A percentile compares a stretch with the other conserved stretches of the same genome.
phyloP scores from a whole-genome alignment of 1,284 basidiomycete species.

The Ganoderma sp. region DNA sequence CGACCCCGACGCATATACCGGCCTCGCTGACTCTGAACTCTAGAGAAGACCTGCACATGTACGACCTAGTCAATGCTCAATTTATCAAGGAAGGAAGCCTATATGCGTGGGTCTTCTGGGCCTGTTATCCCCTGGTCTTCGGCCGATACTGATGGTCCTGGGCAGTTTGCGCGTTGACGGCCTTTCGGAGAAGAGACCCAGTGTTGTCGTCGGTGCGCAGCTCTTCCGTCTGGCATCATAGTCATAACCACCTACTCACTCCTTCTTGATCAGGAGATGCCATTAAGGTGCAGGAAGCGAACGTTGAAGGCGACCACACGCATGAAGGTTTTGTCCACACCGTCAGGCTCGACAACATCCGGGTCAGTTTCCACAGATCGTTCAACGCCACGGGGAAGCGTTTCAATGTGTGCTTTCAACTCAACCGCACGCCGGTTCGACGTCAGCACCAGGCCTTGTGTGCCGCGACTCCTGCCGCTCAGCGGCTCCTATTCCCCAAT shows the following conservation, averaged over 20 bases:
- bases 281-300: conserved; percentile 56
- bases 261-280: conserved; percentile 64
- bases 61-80: conserved; percentile 54
- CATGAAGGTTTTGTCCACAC: conserved; percentile 64
- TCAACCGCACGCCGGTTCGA: conserved; percentile 57
- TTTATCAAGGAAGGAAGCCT: conserved; percentile 44
- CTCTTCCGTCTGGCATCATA: too few relatives aligned
- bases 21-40: neutral
- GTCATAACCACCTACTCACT: too few relatives aligned
- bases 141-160: neutral
- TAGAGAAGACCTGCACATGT: conserved; percentile 61
- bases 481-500: conserved; percentile 50
- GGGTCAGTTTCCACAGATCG: conserved; percentile 54
- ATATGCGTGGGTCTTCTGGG: conserved; percentile 52
- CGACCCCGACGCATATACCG: neutral
- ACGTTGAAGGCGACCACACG: conserved; percentile 50
- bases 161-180: conserved; percentile 62
- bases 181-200: conserved; percentile 68
- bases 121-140: neutral
- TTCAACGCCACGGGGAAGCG: conserved; percentile 46
- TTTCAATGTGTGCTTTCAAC: conserved; percentile 59
- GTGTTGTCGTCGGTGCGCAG: conserved; percentile 60
- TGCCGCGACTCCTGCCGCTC: conserved; percentile 47
- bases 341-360: conserved; percentile 56
- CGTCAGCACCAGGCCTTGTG: conserved; percentile 64